These are phyloP conservation scores for Boechera stricta DNA, from an alignment of 345 rosid species.

Conservation along the genomic window DNA sequence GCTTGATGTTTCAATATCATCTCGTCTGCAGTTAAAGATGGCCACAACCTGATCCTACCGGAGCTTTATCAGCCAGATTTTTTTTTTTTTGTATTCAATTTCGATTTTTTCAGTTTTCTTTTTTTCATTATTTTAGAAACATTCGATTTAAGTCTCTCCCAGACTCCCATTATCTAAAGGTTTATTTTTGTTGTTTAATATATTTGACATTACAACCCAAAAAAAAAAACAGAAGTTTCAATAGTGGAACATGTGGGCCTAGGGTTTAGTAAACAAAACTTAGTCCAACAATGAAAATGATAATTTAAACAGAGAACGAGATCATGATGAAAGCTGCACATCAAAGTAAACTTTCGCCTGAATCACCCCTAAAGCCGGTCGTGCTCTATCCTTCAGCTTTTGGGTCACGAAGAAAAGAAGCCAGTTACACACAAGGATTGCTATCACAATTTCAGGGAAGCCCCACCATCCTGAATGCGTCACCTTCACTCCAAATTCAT, in stretches of 20 bases:
- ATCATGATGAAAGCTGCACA: conserved; percentile 6
- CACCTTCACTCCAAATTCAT: conserved; percentile 56
- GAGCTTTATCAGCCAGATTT: too few relatives aligned
- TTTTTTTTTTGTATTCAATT: too few relatives aligned
- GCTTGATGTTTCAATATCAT: too few relatives aligned
- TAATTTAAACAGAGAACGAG: too few relatives aligned
- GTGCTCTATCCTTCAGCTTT: conserved; percentile 79
- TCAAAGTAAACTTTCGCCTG: conserved; percentile 51
- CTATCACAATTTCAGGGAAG: conserved; percentile 53
- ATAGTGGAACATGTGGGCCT: not conserved
- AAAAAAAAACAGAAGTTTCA: not conserved
- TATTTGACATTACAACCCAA: too few relatives aligned
- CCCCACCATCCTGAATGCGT: conserved; percentile 91
- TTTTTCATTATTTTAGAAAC: too few relatives aligned
- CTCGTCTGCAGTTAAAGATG: too few relatives aligned
- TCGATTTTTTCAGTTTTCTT: too few relatives aligned
- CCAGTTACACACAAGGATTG: conserved; percentile 68
- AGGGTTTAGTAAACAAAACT: conserved; percentile 1
- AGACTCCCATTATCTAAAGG: too few relatives aligned
- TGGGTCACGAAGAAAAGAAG: conserved; percentile 73
- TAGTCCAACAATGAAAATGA: not conserved
- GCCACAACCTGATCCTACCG: too few relatives aligned
- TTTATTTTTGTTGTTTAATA: too few relatives aligned
- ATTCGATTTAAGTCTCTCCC: too few relatives aligned
- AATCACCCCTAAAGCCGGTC: conserved; percentile 60